Evolutionary conservation across 306 rosid genomes (phyloP).

Genomic region (Cyamopsis tetragonoloba): DNA sequence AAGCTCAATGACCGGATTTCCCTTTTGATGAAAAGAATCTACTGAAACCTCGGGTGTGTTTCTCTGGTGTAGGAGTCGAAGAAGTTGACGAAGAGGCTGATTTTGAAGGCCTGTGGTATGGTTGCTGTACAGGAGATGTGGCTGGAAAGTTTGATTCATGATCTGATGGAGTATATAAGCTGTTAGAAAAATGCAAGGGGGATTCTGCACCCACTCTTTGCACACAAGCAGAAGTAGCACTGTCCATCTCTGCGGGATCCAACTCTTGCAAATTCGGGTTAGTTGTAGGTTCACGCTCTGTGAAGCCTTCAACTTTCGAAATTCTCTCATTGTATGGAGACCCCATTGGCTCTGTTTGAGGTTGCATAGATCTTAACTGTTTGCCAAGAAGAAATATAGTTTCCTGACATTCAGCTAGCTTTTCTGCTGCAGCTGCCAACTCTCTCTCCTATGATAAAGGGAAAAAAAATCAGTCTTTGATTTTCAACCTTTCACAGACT

Average conservation of each 20-base stretch:
- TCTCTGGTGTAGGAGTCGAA: conserved; percentile 78
- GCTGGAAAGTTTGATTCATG: conserved; percentile 44
- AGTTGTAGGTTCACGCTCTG: conserved; percentile 49
- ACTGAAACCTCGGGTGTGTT: conserved; percentile 74
- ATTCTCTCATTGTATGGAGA: conserved; percentile 45
- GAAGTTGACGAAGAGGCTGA: conserved; percentile 76
- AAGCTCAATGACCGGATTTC: conserved; percentile 58
- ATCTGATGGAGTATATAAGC: conserved; percentile 62
- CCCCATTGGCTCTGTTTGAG: conserved; percentile 60
- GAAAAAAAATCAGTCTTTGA: conserved; percentile 12
- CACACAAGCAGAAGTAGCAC: conserved; percentile 40
- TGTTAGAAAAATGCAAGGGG: conserved; percentile 46
- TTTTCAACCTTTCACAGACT: background rate
- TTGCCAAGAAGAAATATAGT: conserved; percentile 93
- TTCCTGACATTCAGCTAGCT: conserved; percentile 98
- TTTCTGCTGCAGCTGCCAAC: conserved; percentile 82
- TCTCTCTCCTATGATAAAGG: conserved; percentile 67
- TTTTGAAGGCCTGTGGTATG: conserved; percentile 59
- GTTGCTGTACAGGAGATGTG: conserved; percentile 49
- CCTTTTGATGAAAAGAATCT: conserved; percentile 94
- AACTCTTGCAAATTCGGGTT: conserved; percentile 47
- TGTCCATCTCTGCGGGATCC: conserved; percentile 51
- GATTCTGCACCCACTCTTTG: conserved; percentile 56
- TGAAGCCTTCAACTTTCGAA: conserved; percentile 44
- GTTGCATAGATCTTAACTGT: conserved; percentile 74